Evolutionary conservation across 208 protist species (phyloP), one percentile per base, ranked within the genome.

Genomic region (Willaertia magna): DNA sequence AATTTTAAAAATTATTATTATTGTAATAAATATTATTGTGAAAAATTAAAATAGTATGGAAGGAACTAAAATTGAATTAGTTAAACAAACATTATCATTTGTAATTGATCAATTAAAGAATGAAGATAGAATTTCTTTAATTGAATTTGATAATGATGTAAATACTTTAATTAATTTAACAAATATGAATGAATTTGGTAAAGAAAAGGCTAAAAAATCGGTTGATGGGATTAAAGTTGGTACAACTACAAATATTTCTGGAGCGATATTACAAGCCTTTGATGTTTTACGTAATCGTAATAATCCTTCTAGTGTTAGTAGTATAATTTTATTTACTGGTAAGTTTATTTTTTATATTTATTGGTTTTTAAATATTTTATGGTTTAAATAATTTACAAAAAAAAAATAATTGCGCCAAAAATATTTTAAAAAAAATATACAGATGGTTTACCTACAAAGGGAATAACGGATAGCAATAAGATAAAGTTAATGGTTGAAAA

Each of bases 261-360:
- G 87, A 14, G 89, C 86, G 2, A 59, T 91, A 18, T 88, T 89
- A n/a, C 39, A 76, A 51, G 89, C 84, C 7, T 42, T 90, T 43
- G 43, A 86, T 47, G 78, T 88, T 44, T 11, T 85, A 6, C 1
- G n/a, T 3, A 40, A 78, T 11, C 44, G 86, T 40, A 44, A 3
- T 26, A 9, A 51, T 16, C 9, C 4, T 16, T 30, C 42, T 11
- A 20, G 26, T 9, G 40, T 59, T 40, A 14, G 26, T 7, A 76
- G 67, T 40, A 84, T 91, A 30, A 43, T 88, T 9, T 49, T 91
- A 1, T 89, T 91, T 81, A 91, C 89, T 1, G 89, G 90, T 83
- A 88, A 88, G 11, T 76, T 85, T n/a, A n/a, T n/a, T n/a, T n/a
- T n/a, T n/a, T n/a, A n/a, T n/a, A n/a, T n/a, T n/a, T n/a, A n/a